These are phyloP conservation scores for Eudorina sp. DNA, from an alignment of 139 green algal genomes.

Conservation along the genomic window DNA sequence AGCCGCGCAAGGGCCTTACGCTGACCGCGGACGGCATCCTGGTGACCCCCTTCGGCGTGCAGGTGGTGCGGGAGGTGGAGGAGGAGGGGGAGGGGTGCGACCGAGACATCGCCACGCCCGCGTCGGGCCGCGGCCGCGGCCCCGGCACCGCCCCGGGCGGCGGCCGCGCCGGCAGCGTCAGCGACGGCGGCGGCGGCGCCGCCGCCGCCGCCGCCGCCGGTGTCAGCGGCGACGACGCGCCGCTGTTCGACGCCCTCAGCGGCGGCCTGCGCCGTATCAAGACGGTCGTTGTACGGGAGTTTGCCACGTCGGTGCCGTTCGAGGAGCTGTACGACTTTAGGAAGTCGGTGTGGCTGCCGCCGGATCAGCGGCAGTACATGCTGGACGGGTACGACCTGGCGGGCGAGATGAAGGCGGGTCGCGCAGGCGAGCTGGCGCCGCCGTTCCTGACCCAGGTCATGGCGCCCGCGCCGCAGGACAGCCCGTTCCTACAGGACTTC, in stretches of 20 bases:
- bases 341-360: conserved; percentile 32
- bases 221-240: background rate
- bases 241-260: background rate
- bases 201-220: background rate
- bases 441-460: background rate
- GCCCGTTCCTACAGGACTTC: conserved; percentile 28
- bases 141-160: background rate
- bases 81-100: background rate
- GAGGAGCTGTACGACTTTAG: conserved; percentile 47
- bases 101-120: background rate
- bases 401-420: conserved; percentile 25
- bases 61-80: conserved; percentile 31
- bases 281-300: conserved; percentile 29
- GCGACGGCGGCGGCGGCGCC: background rate
- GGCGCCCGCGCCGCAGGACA: background rate
- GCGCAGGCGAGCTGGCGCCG: background rate
- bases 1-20: background rate
- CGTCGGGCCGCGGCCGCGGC: background rate
- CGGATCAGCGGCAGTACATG: conserved; percentile 9
- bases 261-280: conserved; percentile 8
- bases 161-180: background rate
- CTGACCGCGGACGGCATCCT: conserved; percentile 40
- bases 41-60: conserved; percentile 37
- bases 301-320: background rate
- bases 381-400: conserved; percentile 53